Evolutionary conservation across 73 alveolate species (phyloP), one percentile per base, ranked within the genome.

Genomic region (Paramecium biaurelia): DNA sequence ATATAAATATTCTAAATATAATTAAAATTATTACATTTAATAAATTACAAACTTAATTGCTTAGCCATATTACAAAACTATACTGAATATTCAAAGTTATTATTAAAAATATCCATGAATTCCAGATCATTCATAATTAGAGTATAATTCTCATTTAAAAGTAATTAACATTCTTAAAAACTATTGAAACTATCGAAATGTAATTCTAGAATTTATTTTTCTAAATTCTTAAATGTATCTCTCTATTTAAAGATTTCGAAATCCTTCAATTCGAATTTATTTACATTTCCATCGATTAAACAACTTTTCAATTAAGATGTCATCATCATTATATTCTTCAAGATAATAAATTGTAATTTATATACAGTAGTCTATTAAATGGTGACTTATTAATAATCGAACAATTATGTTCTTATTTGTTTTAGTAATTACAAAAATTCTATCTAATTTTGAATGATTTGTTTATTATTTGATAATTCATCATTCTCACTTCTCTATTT

Each of bases 151-250:
- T 74, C 87, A 34, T 74, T 74, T 41, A 74, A 37, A 0, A 14
- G 6, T 74, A 74, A 20, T n/a, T 41, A 74, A 12, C 87, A 37
- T 41, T 74, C 87, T 41, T 74, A 37, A 20, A 74, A 74, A 5
- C 10, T 37, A 37, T 74, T 74, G 67, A 74, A 74, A 10, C 37
- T 37, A 37, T 74, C 87, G 23, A 34, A 74, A 74, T 74, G 87
- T 32, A 74, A n/a, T 74, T 74, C 87, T 32, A 74, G 38, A 37
- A 74, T 74, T 74, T 74, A 18, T n/a, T 74, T 74, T 41, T 74
- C 87, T 34, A 74, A 18, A 41, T 37, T 74, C n/a, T 41, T 28
- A 35, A 74, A 74, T 11, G 32, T 37, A 41, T 74, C 87, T 12
- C 57, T 74, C 8, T 37, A n/a, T 34, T 21, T 74, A 18, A 74